phyloP scores from a whole-genome alignment of 2,329 filamentous ascomycete species.

The Verticillium isaacii region DNA sequence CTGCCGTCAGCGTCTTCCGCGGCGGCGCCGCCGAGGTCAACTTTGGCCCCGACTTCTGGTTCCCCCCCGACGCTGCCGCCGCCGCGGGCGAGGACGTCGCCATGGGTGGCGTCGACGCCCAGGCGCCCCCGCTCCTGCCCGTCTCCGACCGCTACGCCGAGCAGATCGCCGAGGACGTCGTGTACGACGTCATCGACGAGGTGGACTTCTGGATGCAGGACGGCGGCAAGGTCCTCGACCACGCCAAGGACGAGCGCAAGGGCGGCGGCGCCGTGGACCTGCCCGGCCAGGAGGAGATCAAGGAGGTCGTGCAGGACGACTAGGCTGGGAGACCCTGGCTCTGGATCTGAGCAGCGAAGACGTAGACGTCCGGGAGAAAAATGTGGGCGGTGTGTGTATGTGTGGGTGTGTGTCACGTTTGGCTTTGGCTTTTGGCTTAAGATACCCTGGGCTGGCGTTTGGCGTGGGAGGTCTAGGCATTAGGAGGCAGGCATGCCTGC shows the following conservation, averaged over 20 bases:
- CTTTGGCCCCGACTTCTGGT: slow-evolving; percentile 93
- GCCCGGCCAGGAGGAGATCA: slow-evolving; percentile 52
- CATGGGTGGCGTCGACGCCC: not conserved
- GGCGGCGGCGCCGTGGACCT: slow-evolving; percentile 39
- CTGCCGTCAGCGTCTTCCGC: slow-evolving; percentile 85
- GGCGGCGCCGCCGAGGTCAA: slow-evolving; percentile 90
- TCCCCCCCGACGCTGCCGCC: slow-evolving; percentile 62
- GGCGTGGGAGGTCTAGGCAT: not conserved
- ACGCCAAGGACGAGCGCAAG: slow-evolving; percentile 28
- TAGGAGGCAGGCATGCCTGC: not conserved
- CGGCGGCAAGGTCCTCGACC: slow-evolving; percentile 44
- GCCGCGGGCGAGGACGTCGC: not conserved
- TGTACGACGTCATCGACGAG: slow-evolving; percentile 92
- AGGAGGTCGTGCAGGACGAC: slow-evolving; percentile 62
- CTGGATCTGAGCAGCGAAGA: too few species aligned
- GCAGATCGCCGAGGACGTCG: slow-evolving; percentile 89
- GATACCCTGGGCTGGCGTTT: slow-evolving; percentile 6
- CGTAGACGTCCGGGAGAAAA: too few species aligned
- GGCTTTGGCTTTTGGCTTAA: slow-evolving; percentile 4
- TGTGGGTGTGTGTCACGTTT: not conserved
- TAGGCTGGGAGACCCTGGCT: slow-evolving; percentile 17
- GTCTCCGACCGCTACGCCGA: slow-evolving; percentile 80
- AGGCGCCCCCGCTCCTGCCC: slow-evolving; percentile 41
- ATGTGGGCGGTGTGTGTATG: too few species aligned
- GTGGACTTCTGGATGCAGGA: slow-evolving; percentile 84